Conservation (phyloP, 768 basidiomycete genomes). For the Brasilioporus rufonigricans region DNA sequence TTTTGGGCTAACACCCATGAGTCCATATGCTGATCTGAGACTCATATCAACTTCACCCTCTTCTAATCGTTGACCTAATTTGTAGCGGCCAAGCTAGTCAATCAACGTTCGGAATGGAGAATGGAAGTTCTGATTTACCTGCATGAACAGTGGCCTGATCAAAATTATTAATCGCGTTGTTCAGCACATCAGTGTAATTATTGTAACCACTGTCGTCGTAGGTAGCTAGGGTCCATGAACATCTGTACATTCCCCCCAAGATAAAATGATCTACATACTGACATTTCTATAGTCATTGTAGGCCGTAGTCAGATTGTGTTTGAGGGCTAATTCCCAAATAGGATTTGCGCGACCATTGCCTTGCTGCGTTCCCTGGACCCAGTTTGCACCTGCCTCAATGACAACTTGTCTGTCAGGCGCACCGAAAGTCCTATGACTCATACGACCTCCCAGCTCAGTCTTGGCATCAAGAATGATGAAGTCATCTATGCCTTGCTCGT, state of each 20-base stretch:
- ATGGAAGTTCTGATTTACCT: conserved; percentile 33
- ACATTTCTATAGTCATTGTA: conserved; percentile 44
- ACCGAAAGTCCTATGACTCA: conserved; percentile 49
- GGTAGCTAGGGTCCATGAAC: conserved; percentile 38
- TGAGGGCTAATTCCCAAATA: conserved; percentile 53
- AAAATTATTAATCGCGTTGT: conserved; percentile 40
- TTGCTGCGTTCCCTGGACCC: conserved; percentile 55
- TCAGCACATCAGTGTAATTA: conserved; percentile 47
- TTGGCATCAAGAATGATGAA: conserved; percentile 63
- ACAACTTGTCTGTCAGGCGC: conserved; percentile 34
- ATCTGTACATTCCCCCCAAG: neutral
- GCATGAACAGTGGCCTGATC: conserved; percentile 41
- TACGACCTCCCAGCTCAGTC: conserved; percentile 59
- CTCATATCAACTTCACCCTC: conserved; percentile 48
- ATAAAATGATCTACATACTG: conserved; percentile 35
- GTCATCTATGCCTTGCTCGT: conserved; percentile 49
- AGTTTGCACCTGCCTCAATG: conserved; percentile 60
- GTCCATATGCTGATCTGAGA: conserved; percentile 50
- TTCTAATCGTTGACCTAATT: conserved; percentile 13
- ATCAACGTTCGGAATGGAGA: conserved; percentile 46
- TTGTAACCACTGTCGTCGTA: conserved; percentile 50
- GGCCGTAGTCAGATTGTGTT: conserved; percentile 48
- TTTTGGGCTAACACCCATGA: conserved; percentile 45
- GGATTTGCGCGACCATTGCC: conserved; percentile 56
- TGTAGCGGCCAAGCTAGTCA: conserved; percentile 25